phyloP scores from a whole-genome alignment of 345 rosid genomes.

The Garcia nutans region DNA sequence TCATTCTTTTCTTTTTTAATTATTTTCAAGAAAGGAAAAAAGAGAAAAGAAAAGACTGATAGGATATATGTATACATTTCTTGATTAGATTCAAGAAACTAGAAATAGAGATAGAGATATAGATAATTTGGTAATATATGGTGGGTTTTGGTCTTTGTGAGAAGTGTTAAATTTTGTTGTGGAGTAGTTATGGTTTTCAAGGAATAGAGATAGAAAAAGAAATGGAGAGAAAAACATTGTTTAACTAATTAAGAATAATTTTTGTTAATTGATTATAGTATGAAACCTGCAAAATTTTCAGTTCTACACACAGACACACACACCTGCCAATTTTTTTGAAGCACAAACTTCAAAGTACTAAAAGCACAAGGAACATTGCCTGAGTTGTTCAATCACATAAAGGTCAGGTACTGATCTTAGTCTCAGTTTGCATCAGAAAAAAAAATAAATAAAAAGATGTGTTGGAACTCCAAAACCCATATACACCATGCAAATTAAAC shows the following conservation, averaged over 20 bases:
- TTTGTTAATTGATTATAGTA: conserved; percentile 4
- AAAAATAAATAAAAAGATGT: not conserved
- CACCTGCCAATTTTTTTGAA: conserved; percentile 19
- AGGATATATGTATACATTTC: no score
- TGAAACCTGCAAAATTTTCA: conserved; percentile 33
- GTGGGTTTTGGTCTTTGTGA: conserved; percentile 20
- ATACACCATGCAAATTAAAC: conserved; percentile 33
- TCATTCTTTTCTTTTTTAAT: not conserved
- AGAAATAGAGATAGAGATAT: not conserved
- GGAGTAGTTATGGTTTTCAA: not conserved
- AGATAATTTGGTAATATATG: not conserved
- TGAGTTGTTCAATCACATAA: conserved; percentile 63
- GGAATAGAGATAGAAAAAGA: no score
- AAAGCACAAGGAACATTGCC: conserved; percentile 69
- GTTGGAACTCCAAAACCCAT: conserved; percentile 25
- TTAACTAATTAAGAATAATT: not conserved
- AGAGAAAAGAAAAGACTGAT: no score
- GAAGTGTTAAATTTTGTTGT: conserved; percentile 7
- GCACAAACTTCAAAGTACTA: conserved; percentile 64
- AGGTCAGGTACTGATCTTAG: conserved; percentile 41
- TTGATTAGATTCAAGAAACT: not conserved
- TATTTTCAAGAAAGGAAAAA: not conserved
- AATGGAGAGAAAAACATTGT: no score
- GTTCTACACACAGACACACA: conserved; percentile 11
- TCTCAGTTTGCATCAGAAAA: conserved; percentile 49